Evolutionary conservation across 1,284 basidiomycete genomes (phyloP), one percentile per base, ranked within the genome.

Genomic region (Porogramme epimiltina): DNA sequence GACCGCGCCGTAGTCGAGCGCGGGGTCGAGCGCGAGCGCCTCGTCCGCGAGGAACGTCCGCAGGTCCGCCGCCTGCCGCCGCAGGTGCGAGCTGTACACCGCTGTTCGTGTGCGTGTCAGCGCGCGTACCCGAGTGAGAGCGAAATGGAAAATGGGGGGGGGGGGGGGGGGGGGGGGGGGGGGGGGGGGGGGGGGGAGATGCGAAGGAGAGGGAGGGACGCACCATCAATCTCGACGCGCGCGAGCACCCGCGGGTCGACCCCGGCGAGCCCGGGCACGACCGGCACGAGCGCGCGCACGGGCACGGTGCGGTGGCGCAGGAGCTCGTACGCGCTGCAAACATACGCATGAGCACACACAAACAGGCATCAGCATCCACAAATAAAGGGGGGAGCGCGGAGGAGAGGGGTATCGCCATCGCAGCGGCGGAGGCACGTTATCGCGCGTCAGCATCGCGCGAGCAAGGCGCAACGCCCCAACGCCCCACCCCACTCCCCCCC

Each of bases 11-110:
- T 93, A 95, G 65, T 95, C 84, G 67, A 93, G 78, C 16, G 77
- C 62, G 0, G 85, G 80, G 61, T 89, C 84, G 13, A 95, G 77
- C 16, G 76, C 47, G 15, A 93, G 74, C n/a, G 77, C 74, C 64
- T 94, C 91, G 49, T 95, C 92, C 49, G 84, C 78, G 62, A 83
- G 73, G 69, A 94, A 95, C 6, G 80, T 73, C n/a, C 79, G 76
- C n/a, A 95, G 69, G 62, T 93, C 90, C 5, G 86, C 82, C 53
- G 79, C 77, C 72, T 94, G 91, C 3, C 91, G 80, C 28, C 68
- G 66, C 1, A 93, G 73, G 58, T 87, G 82, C 0, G 78, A 76
- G 42, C 74, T 73, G 61, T 92, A 92, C 42, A 72, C 73, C 5
- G 79, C 85, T 87, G 56, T 9, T 25, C 41, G 33, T 31, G 8